phyloP scores from a whole-genome alignment of 768 basidiomycete species.

The Auriscalpium microsporum region DNA sequence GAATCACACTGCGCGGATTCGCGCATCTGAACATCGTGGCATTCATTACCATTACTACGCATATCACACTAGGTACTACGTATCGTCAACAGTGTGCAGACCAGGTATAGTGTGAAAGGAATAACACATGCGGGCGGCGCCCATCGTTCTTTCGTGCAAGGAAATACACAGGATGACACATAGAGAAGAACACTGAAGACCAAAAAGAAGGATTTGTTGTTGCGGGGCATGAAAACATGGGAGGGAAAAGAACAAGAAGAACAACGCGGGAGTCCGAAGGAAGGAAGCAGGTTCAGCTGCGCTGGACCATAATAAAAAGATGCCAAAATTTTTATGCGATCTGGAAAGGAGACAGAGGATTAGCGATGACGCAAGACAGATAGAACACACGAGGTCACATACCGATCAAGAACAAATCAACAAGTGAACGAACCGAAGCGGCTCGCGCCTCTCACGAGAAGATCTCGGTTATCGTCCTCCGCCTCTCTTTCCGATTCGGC shows the following conservation, averaged over 20 bases:
- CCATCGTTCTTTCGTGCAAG: neutral
- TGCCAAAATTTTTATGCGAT: neutral
- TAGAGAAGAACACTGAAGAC: constrained; percentile 13
- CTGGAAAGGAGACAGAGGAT: neutral
- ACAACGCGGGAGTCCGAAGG: neutral
- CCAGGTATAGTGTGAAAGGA: neutral
- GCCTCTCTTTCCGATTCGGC: constrained; percentile 31
- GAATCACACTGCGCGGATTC: too few relatives aligned
- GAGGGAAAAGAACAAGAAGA: neutral
- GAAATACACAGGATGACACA: neutral
- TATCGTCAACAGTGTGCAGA: neutral
- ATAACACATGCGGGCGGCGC: neutral
- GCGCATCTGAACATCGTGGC: neutral
- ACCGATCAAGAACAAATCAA: neutral
- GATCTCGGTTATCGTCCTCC: constrained; percentile 44
- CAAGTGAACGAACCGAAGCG: neutral
- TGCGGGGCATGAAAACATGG: neutral
- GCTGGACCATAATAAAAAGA: neutral
- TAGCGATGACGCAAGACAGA: neutral
- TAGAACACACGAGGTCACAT: neutral
- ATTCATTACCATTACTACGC: neutral
- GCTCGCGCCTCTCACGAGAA: constrained; percentile 23
- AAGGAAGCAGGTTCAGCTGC: constrained; percentile 1
- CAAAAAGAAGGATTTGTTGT: constrained; percentile 5
- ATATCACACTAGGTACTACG: neutral